Evolutionary conservation across 2,329 filamentous ascomycete species (phyloP), one percentile per base, ranked within the genome.

Genomic region (Cladosporium halotolerans): DNA sequence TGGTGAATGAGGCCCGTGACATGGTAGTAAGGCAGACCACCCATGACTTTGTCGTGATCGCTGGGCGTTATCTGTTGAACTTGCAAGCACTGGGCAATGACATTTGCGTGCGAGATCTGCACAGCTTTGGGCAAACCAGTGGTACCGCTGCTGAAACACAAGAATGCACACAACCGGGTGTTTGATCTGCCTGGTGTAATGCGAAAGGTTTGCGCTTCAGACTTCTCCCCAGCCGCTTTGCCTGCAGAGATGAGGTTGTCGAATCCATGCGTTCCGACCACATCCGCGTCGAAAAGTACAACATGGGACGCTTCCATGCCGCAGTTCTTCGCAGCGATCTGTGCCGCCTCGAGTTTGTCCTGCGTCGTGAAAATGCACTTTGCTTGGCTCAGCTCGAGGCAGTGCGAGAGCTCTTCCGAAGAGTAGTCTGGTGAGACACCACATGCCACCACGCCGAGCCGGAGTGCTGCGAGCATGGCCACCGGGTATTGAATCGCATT

Each of bases 401-500:
- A 82, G 65, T 85, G 84, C 1, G 76, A 78, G 79, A 86, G 85
- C 60, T 87, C 84, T 45, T 86, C 83, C 11, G 80, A 73, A 53
- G 80, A 84, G 66, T 86, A 86, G 0, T 82, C 83, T 0, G 83
- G 83, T 13, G 76, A 80, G 0, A 82, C 83, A 1, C 83, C 83
- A 2, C 76, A 81, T 1, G 85, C 79, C 31, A 81, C 74, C 7
- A 78, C 82, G 0, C 74, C 79, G 5, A 72, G 73, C 9, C 78
- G 74, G 6, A 82, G 70, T 1, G 77, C 76, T 0, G 78, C 77
- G 53, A 81, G 76, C 73, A 85, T 80, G 11, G 79, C 81, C 5
- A 84, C 77, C 0, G 83, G 82, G 60, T 84, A 85, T 81, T 81
- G 85, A 49, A 86, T 79, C 9, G 79, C 82, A 61, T 86, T 86